Base-by-base conservation (phyloP, 768 basidiomycete species). In the Rhodotorula kratochvilovae region DNA sequence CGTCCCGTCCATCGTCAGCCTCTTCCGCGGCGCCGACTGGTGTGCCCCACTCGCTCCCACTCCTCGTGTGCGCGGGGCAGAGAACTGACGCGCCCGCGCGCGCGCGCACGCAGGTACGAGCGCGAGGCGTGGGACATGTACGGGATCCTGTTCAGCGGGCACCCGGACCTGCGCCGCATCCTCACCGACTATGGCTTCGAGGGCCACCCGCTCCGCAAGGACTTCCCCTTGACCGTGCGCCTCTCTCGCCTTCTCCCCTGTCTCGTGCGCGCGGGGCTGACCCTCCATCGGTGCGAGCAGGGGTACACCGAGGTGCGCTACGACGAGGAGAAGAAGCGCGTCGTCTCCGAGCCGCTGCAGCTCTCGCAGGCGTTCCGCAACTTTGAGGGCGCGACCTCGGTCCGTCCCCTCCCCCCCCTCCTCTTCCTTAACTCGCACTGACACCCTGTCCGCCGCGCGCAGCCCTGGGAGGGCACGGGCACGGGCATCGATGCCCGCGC, bases 281-380 rank as follows among this genome's bases (percentile, higher is more conserved):
- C 57, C 51, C 21, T 16, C 5, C 19, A 36, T 21, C 23, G 1
- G 43, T 7, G n/a, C 25, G 11, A 23, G n/a, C 77, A 96, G 93
- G 96, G 96, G n/a, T 99, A 98, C 81, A 92, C 92, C 16, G 96
- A 99, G 81, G 86, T 98, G 51, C 90, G 96, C 53, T 99, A 98
- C 78, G 94, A 97, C 77, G 96, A 98, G 70, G 78, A 78, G 74
- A 74, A 76, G 71, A 77, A 76, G 70, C 75, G 76, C 25, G 77
- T 78, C 58, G 72, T 77, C 17, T 73, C 67, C 78, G 96, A 99
- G 80, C 96, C 96, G 46, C 84, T 99, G 58, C 96, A 99, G 80
- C 85, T 99, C 68, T 93, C 95, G 3, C 96, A 99, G 79, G 95
- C 96, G 55, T 99, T 95, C 89, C 87, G 95, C 67, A 97, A 98